Evolutionary conservation across 345 rosid genomes (phyloP).

Genomic region (Hibiscus syriacus): DNA sequence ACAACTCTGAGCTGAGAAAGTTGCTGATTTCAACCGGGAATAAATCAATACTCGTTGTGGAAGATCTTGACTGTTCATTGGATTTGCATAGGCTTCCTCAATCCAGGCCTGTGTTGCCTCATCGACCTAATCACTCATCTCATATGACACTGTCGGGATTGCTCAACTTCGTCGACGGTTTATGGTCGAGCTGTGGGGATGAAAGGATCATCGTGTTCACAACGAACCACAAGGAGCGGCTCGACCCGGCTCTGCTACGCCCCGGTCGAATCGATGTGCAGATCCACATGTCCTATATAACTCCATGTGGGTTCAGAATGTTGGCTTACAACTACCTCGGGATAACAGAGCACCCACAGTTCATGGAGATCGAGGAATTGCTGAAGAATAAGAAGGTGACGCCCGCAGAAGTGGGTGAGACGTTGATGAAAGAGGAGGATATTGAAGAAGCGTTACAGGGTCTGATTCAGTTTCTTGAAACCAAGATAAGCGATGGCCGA

Average conservation of each 20-base stretch:
- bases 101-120: not conserved
- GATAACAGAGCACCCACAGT: conserved; percentile 9
- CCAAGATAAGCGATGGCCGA: not conserved
- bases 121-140: not conserved
- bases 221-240: conserved; percentile 23
- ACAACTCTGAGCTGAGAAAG: conserved; percentile 16
- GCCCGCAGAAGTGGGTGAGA: conserved; percentile 24
- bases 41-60: conserved; percentile 26
- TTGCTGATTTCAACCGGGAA: conserved; percentile 21
- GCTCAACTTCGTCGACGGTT: conserved; percentile 26
- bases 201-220: conserved; percentile 30
- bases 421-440: conserved; percentile 18
- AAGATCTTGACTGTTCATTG: conserved; percentile 29
- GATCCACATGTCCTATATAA: conserved; percentile 23
- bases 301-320: conserved; percentile 19
- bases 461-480: conserved; percentile 19
- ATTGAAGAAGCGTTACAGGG: conserved; percentile 13
- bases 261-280: conserved; percentile 22
- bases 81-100: conserved; percentile 10
- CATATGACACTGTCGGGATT: conserved; percentile 23
- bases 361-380: conserved; percentile 13
- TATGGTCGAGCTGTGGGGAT: conserved; percentile 32
- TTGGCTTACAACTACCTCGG: conserved; percentile 16
- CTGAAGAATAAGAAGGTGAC: conserved; percentile 16
- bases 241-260: conserved; percentile 22